Conservation (phyloP, 1,284 basidiomycete genomes). For the Austroboletus rostrupii region DNA sequence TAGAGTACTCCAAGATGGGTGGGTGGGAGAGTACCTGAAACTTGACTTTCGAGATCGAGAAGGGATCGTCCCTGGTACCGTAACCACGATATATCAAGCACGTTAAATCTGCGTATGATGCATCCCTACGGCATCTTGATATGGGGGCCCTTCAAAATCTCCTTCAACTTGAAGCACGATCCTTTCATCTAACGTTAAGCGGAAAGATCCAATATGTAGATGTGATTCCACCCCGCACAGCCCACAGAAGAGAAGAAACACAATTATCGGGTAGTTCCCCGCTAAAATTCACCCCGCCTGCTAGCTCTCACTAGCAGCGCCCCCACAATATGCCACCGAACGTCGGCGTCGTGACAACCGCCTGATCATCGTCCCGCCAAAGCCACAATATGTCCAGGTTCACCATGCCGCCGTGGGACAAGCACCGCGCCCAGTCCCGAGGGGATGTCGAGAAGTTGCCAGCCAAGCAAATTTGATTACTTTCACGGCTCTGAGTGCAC, state of each 20-base stretch:
- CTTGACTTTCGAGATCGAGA: constrained; percentile 35
- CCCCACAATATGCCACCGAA: constrained; percentile 2
- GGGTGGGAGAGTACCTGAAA: constrained; percentile 35
- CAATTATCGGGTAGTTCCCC: constrained; percentile 8
- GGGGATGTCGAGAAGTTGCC: constrained; percentile 18
- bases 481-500: constrained; percentile 15
- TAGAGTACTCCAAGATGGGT: constrained; percentile 23
- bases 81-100: constrained; percentile 33
- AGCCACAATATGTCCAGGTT: background rate
- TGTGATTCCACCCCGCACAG: constrained; percentile 30
- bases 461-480: constrained; percentile 22
- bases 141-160: constrained; percentile 23
- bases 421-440: constrained; percentile 14
- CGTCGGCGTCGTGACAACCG: constrained; percentile 16
- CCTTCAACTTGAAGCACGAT: constrained; percentile 25
- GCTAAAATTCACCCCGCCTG: constrained; percentile 14
- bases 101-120: constrained; percentile 34
- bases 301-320: constrained; percentile 1
- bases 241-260: constrained; percentile 21
- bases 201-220: constrained; percentile 34
- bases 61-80: constrained; percentile 35
- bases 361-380: background rate
- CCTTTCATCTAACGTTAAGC: constrained; percentile 36
- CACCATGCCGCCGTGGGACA: background rate
- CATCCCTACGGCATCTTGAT: constrained; percentile 33